Base-by-base conservation (phyloP, 805 yeast species). In the Groenewaldozyma tartarivorans region DNA sequence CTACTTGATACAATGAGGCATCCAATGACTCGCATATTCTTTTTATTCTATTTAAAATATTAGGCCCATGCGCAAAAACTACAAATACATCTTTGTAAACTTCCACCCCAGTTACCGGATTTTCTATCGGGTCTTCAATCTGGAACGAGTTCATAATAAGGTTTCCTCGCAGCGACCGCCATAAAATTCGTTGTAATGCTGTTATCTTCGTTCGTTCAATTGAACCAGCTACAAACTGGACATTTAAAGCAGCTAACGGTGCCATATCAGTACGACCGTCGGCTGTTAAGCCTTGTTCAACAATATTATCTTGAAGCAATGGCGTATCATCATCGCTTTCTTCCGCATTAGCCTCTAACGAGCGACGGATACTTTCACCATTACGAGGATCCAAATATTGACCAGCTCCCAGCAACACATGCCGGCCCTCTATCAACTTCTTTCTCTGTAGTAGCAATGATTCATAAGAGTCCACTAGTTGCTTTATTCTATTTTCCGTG, bases 151-250 rank as follows among this genome's bases (percentile, higher is more conserved):
- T 78, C 61, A 88, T 77, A 56, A 73, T 84, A 48, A 92, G 66
- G 59, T 92, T 92, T 57, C 98, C 98, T 60, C 98, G 77, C 45
- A 92, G 71, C 7, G 83, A 77, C 64, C 99, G 75, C 95, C 96
- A 92, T 36, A 92, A 66, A 43, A 92, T 85, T 49, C 78, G 81
- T 58, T 88, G 90, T 45, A 92, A 66, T 1, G 80, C 67, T 15
- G 69, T 74, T 26, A 84, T 71, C 54, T 81, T 83, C 5, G 71
- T 72, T 49, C 94, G 73, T 33, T 77, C 72, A 36, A 92, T 80
- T 6, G 87, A 84, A 35, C 98, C 98, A 3, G 88, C 75, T 33
- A 83, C 71, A 49, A 79, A 77, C 41, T 63, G 68, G 33, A 70
- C 63, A 48, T 63, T 62, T 22, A 55, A 36, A 4, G 46, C 32